These are phyloP conservation scores for Arachis stenosperma DNA, from an alignment of 306 rosid genomes.

Conservation along the genomic window DNA sequence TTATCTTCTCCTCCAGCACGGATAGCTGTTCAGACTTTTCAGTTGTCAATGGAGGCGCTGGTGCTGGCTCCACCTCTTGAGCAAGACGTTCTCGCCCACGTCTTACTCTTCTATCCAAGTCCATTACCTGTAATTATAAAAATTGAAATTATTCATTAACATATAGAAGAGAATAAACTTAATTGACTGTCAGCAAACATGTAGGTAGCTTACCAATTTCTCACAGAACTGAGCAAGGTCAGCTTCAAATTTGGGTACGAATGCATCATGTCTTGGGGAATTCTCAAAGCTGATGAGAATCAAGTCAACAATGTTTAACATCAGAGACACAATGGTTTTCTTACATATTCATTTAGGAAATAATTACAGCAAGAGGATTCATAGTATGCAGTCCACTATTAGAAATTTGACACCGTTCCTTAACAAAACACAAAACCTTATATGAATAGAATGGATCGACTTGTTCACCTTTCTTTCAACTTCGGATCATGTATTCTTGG, in stretches of 20 bases:
- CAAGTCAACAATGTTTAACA: conserved; percentile 28
- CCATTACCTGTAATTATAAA: conserved; percentile 73
- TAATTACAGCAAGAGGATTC: conserved; percentile 19
- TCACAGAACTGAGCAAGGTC: conserved; percentile 96
- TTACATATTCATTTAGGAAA: background rate
- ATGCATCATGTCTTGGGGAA: conserved; percentile 88
- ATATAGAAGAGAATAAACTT: conserved; percentile 21
- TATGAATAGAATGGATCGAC: conserved; percentile 13
- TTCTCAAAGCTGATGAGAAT: conserved; percentile 72
- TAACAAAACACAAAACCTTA: conserved; percentile 25
- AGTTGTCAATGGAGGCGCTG: conserved; percentile 75
- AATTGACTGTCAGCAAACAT: background rate
- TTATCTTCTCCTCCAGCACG: conserved; percentile 92
- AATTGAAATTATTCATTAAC: conserved; percentile 24
- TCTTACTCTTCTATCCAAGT: conserved; percentile 95
- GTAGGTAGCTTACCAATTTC: conserved; percentile 68
- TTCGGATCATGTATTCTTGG: conserved; percentile 88
- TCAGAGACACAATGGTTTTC: conserved; percentile 1
- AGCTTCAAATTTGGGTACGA: conserved; percentile 86
- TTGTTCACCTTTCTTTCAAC: conserved; percentile 90
- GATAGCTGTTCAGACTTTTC: conserved; percentile 89
- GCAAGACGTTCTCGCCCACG: conserved; percentile 97
- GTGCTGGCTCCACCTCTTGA: conserved; percentile 96
- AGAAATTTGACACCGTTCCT: background rate
- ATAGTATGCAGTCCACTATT: background rate